Conservation (phyloP, 164 flowering plant genomes). For the Vitis amurensis region DNA sequence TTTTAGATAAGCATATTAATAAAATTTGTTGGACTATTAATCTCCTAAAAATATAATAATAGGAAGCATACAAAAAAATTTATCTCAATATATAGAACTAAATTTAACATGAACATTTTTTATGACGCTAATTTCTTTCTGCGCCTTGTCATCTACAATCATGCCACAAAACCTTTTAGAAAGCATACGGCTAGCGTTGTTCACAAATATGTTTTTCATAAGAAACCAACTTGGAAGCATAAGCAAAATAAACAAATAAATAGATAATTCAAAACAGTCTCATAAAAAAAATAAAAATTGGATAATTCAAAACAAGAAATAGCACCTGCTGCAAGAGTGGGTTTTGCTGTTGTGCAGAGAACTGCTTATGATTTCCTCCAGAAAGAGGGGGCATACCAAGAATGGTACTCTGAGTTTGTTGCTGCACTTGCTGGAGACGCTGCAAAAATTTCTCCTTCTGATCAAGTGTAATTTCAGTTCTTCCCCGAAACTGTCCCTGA, state of each 20-base stretch:
- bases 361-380: slow-evolving; percentile 72
- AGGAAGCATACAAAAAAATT: background rate
- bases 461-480: slow-evolving; percentile 95
- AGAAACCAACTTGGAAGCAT: too few relatives aligned
- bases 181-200: too few relatives aligned
- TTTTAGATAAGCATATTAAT: background rate
- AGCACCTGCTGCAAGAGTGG: slow-evolving; percentile 83
- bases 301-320: slow-evolving; percentile 5
- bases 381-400: slow-evolving; percentile 62
- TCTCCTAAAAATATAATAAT: background rate
- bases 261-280: too few relatives aligned
- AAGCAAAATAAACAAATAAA: too few relatives aligned
- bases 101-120: too few relatives aligned
- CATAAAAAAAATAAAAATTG: background rate
- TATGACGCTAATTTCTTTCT: too few relatives aligned
- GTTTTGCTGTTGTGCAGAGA: slow-evolving; percentile 71
- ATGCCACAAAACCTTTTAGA: too few relatives aligned
- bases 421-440: slow-evolving; percentile 83
- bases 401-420: slow-evolving; percentile 63
- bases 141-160: too few relatives aligned
- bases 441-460: slow-evolving; percentile 90
- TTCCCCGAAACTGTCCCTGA: slow-evolving; percentile 80
- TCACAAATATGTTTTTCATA: too few relatives aligned
- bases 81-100: too few relatives aligned
- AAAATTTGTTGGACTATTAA: background rate